phyloP scores from a whole-genome alignment of 148 eudicot genomes.

The Tetragonia tetragonoides region DNA sequence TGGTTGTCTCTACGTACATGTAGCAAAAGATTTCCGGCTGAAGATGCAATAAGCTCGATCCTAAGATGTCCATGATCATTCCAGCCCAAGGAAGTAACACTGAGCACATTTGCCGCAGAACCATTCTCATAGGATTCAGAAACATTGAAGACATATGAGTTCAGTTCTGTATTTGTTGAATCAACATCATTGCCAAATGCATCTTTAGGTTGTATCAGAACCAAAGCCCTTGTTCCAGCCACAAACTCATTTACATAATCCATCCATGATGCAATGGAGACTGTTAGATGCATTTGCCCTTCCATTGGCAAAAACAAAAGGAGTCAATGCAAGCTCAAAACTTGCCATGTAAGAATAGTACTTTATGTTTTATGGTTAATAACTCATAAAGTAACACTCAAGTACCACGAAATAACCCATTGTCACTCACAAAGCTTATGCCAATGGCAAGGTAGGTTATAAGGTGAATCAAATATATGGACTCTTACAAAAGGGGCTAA shows the following conservation, averaged over 20 bases:
- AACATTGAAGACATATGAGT: conserved; percentile 36
- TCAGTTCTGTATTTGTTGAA: conserved; percentile 42
- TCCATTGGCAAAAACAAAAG: conserved; percentile 27
- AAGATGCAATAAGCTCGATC: conserved; percentile 59
- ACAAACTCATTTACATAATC: conserved; percentile 52
- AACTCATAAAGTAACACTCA: background rate
- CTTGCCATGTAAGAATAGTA: background rate
- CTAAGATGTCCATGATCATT: conserved; percentile 47
- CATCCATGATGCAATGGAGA: conserved; percentile 68
- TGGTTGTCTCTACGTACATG: conserved; percentile 49
- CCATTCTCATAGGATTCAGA: conserved; percentile 51
- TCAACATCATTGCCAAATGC: conserved; percentile 83
- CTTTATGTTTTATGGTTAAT: too few species aligned
- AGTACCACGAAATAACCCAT: background rate
- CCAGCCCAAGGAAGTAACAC: conserved; percentile 58
- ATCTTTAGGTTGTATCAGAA: conserved; percentile 74
- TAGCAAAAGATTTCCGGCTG: conserved; percentile 69
- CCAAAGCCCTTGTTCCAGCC: conserved; percentile 64
- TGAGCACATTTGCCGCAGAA: conserved; percentile 42
- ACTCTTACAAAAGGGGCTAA: too few species aligned
- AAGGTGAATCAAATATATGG: too few species aligned
- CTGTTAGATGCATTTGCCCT: conserved; percentile 78
- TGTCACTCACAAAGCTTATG: background rate
- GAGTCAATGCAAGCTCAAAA: background rate
- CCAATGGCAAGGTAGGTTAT: background rate